A percentile compares a stretch with the other conserved stretches of the same genome.
Evolutionary conservation across 1,139 yeast genomes (phyloP).

Genomic region (Entelexis sorbosivorans): DNA sequence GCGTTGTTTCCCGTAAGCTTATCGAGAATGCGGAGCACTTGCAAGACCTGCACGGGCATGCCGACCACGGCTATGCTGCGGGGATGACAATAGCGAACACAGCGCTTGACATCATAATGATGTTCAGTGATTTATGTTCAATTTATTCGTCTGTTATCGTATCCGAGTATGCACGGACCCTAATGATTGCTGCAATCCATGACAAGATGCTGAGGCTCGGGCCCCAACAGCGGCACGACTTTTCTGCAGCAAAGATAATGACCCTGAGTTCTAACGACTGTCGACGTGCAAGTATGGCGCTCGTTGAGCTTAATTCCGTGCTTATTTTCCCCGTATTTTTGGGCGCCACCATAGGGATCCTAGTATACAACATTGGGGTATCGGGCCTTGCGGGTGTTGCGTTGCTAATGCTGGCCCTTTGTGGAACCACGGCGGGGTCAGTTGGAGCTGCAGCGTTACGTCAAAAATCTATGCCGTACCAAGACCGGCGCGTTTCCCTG

Average conservation of each 20-base stretch:
- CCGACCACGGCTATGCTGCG: slow-evolving; percentile 18
- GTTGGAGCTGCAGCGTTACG: slow-evolving; percentile 36
- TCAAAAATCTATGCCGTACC: slow-evolving; percentile 30
- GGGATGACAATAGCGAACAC: slow-evolving; percentile 19
- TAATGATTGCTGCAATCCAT: slow-evolving; percentile 37
- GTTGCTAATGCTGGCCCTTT: slow-evolving; percentile 29
- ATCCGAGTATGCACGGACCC: slow-evolving; percentile 20
- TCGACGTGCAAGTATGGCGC: slow-evolving; percentile 64
- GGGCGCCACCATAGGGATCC: slow-evolving; percentile 50
- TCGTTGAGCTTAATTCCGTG: slow-evolving; percentile 57
- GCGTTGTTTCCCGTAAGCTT: slow-evolving; percentile 20
- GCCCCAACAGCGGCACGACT: slow-evolving; percentile 47
- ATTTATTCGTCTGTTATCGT: slow-evolving; percentile 15
- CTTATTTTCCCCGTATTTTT: slow-evolving; percentile 58
- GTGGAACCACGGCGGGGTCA: slow-evolving; percentile 11
- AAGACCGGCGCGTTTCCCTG: slow-evolving; percentile 39
- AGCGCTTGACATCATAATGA: slow-evolving; percentile 5
- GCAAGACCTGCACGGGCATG: slow-evolving; percentile 9
- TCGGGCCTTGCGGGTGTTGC: slow-evolving; percentile 58
- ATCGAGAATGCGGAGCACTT: slow-evolving; percentile 19
- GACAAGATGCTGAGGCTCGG: slow-evolving; percentile 55
- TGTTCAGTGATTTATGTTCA: slow-evolving; percentile 5
- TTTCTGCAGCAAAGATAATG: slow-evolving; percentile 57
- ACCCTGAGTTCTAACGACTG: slow-evolving; percentile 69
- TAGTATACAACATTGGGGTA: slow-evolving; percentile 61